These are phyloP conservation scores for Clohesyomyces aquaticus DNA, from an alignment of 495 filamentous ascomycete genomes.

Conservation along the genomic window DNA sequence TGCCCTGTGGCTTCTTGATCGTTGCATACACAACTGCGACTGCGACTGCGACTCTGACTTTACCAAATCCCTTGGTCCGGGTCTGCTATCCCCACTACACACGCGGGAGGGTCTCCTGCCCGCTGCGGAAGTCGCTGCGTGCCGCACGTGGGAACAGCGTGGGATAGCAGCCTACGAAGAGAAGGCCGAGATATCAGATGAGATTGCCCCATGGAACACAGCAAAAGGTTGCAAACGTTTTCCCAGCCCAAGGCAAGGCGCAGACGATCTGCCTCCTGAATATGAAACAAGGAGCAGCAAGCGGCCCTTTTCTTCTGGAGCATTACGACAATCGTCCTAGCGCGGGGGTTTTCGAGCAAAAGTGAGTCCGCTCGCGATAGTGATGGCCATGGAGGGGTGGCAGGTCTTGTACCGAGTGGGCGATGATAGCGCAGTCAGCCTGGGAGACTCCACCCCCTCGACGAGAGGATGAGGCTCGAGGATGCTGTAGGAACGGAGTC, in stretches of 20 bases:
- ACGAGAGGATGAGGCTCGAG: too few relatives aligned
- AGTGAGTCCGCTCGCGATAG: slow-evolving; percentile 20
- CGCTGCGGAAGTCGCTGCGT: neutral
- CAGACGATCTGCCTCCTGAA: slow-evolving; percentile 18
- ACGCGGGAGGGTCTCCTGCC: neutral
- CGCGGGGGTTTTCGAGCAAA: slow-evolving; percentile 34
- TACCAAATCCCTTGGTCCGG: too few relatives aligned
- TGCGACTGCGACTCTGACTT: too few relatives aligned
- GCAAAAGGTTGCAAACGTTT: slow-evolving; percentile 1
- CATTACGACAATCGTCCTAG: slow-evolving; percentile 32
- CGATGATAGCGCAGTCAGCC: too few relatives aligned
- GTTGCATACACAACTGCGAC: too few relatives aligned
- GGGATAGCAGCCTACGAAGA: slow-evolving; percentile 3
- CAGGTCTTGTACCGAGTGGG: too few relatives aligned
- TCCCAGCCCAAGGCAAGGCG: slow-evolving; percentile 20
- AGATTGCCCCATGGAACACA: neutral
- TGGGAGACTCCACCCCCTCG: too few relatives aligned
- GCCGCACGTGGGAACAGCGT: slow-evolving; percentile 5
- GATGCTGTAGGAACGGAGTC: too few relatives aligned
- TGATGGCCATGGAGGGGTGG: slow-evolving; percentile 15
- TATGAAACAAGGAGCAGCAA: slow-evolving; percentile 32
- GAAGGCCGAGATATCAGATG: neutral
- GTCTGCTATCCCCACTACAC: neutral
- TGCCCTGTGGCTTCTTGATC: too few relatives aligned
- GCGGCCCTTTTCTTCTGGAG: slow-evolving; percentile 39